Evolutionary conservation across 371 early-diverging fungal genomes (phyloP).

Genomic region (Phascolomyces articulosus): DNA sequence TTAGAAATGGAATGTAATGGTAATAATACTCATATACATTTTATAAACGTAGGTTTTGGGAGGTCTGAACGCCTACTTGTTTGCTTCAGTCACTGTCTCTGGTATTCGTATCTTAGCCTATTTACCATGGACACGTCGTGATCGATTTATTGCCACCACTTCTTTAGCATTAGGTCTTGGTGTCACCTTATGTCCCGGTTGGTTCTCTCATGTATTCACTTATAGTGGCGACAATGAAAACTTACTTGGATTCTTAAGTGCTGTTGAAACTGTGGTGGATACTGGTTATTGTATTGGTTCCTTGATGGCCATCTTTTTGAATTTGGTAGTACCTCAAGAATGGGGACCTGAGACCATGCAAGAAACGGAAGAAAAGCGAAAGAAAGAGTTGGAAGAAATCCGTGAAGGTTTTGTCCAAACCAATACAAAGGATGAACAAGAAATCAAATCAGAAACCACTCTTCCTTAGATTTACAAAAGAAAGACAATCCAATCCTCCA

Average conservation of each 20-base stretch:
- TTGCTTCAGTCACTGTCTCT: constrained; percentile 62
- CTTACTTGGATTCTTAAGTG: constrained; percentile 53
- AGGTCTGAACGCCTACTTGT: constrained; percentile 67
- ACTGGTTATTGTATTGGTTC: constrained; percentile 61
- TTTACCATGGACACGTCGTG: constrained; percentile 66
- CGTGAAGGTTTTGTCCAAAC: constrained; percentile 37
- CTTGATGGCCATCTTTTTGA: constrained; percentile 54
- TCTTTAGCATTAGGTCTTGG: constrained; percentile 59
- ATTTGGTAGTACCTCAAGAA: constrained; percentile 48
- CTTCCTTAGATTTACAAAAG: too few relatives aligned
- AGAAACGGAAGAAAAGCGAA: constrained; percentile 32
- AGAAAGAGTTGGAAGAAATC: constrained; percentile 31
- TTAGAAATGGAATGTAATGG: too few relatives aligned
- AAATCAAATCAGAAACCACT: background rate
- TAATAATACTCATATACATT: too few relatives aligned
- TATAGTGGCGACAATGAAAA: constrained; percentile 55
- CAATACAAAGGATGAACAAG: constrained; percentile 21
- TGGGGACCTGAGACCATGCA: constrained; percentile 43
- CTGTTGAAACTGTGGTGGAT: constrained; percentile 59
- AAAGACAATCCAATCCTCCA: too few relatives aligned
- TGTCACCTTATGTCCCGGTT: constrained; percentile 44
- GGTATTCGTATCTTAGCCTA: constrained; percentile 68
- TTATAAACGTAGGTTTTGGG: constrained; percentile 46
- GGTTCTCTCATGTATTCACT: constrained; percentile 60
- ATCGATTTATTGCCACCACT: constrained; percentile 61